phyloP scores from a whole-genome alignment of 2,329 filamentous ascomycete genomes.

The Penicillium sp. region DNA sequence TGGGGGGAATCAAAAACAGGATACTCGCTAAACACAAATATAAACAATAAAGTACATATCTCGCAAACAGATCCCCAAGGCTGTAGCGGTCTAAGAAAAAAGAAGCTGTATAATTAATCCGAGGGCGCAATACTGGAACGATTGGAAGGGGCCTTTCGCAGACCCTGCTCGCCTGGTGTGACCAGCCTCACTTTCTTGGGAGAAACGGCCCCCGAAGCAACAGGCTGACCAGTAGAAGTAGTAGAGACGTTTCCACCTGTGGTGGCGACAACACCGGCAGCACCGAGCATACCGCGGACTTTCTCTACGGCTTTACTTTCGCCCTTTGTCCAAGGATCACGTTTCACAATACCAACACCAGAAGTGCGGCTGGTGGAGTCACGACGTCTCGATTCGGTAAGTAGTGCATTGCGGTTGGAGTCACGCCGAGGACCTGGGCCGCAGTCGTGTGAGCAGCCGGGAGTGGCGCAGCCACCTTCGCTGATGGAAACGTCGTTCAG shows the following conservation, averaged over 20 bases:
- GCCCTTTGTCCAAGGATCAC: constrained; percentile 46
- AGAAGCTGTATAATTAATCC: constrained; percentile 1
- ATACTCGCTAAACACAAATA: neutral
- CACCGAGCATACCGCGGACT: constrained; percentile 45
- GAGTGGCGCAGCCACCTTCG: constrained; percentile 59
- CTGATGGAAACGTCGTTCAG: constrained; percentile 50
- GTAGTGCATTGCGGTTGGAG: constrained; percentile 35
- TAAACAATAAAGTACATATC: neutral
- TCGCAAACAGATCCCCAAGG: neutral
- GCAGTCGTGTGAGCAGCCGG: constrained; percentile 63
- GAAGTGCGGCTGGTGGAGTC: constrained; percentile 35
- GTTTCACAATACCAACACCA: constrained; percentile 40
- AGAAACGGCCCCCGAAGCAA: constrained; percentile 37
- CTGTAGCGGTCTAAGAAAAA: neutral
- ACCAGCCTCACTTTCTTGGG: constrained; percentile 49
- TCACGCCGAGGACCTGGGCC: constrained; percentile 51
- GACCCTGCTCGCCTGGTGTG: constrained; percentile 45
- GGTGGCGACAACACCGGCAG: constrained; percentile 35
- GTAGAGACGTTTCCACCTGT: constrained; percentile 21
- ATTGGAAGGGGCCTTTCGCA: constrained; percentile 22
- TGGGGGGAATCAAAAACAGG: constrained; percentile 7
- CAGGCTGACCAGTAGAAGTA: constrained; percentile 22
- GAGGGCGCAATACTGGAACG: constrained; percentile 20
- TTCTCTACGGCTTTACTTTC: constrained; percentile 50
- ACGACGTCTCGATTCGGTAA: constrained; percentile 34